Conservation (phyloP, 306 rosid species). For the Luffa acutangula region DNA sequence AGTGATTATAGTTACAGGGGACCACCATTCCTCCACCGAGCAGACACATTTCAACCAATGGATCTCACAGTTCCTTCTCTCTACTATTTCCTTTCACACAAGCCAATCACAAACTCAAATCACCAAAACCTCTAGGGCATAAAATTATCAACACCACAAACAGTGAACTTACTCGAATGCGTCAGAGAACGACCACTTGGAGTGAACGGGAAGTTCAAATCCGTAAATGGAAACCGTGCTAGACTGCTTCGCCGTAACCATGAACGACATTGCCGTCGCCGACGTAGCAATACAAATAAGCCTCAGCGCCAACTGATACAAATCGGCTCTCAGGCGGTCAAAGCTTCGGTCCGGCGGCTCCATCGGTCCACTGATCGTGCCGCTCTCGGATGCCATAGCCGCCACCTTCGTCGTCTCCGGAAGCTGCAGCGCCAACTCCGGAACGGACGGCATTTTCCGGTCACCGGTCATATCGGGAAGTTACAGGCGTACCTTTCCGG, state of each 20-base stretch:
- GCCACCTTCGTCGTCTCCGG: constrained; percentile 12
- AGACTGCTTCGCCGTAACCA: constrained; percentile 68
- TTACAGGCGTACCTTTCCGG: neutral
- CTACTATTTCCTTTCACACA: neutral
- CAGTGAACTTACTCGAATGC: constrained; percentile 49
- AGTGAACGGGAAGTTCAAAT: constrained; percentile 45
- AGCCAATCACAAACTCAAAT: neutral
- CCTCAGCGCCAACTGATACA: constrained; percentile 36
- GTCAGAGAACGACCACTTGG: constrained; percentile 75
- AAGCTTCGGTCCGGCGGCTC: constrained; percentile 2
- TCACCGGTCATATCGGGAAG: constrained; percentile 27
- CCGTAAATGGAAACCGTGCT: constrained; percentile 46
- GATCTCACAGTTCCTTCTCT: neutral
- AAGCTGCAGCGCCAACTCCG: constrained; percentile 9
- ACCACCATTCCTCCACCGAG: neutral
- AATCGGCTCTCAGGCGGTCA: constrained; percentile 29
- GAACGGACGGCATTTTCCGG: constrained; percentile 27
- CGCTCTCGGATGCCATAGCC: constrained; percentile 27
- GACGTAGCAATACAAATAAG: constrained; percentile 38
- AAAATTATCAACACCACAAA: neutral
- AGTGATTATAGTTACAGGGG: neutral
- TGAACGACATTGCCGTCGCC: constrained; percentile 36
- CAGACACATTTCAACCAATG: neutral
- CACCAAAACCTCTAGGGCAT: neutral
- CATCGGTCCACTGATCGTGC: constrained; percentile 29